Base-by-base conservation (phyloP, 192 early-diverging fungal genomes). In the Geranomyces variabilis region DNA sequence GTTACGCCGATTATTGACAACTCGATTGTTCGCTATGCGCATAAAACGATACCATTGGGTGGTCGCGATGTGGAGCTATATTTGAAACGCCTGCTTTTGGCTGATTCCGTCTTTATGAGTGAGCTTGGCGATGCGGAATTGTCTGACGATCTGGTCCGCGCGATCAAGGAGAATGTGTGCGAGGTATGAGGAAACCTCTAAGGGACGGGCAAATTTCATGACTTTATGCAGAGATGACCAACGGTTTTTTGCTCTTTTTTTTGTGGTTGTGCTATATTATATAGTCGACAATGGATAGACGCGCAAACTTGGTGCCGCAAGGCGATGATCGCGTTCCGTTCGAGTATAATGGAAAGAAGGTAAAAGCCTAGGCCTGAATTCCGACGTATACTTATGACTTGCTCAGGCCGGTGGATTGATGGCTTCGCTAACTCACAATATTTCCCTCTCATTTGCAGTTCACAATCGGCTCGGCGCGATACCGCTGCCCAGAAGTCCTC, bases 1-100 rank as follows among this genome's bases (percentile, higher is more conserved):
- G 81, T 98, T 63, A 88, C 90, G 6, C 87, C 93, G 2, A 79
- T 96, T 14, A 65, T 97, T 15, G 96, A 98, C 66, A 92, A 87
- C 47, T 73, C 71, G 51, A 77, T 95, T 15, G 83, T 90, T 47
- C 70, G 74, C 9, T 79, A 86, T 62, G 85, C 89, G 29, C 81
- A 83, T 29, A 77, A 85, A 1, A 84, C 86, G 14, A 77, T 93
- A 26, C 80, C 86, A 6, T 63, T 95, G 36, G 94, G 89, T 0
- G 94, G 94, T 0, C 59, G 75, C 2, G 84, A 91, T 43, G 82
- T 95, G 41, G 89, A 91, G 21, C 34, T 76, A 30, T 78, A 89
- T 63, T 79, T 99, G 45, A 75, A 84, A n/a, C 49, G 74, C 64
- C 79, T 88, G 17, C 78, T 95, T 19, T 70, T 82, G 47, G 75